phyloP scores from a whole-genome alignment of 352 stramenopile genomes.

The Peronospora farinosa region DNA sequence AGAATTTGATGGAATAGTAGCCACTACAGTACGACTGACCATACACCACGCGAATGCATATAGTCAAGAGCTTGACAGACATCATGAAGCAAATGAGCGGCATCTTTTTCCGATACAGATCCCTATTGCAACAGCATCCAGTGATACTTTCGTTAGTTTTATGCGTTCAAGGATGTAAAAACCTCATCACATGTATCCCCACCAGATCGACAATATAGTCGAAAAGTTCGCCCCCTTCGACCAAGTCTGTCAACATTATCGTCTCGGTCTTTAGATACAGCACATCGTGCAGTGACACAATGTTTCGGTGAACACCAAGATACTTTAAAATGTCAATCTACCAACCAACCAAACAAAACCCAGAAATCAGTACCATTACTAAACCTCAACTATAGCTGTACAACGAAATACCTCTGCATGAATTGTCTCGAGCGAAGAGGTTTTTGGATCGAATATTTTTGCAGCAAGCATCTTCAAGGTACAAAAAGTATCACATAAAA shows the following conservation, averaged over 20 bases:
- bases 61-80: constrained; percentile 59
- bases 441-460: too few species aligned
- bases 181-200: neutral
- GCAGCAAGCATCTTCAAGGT: too few species aligned
- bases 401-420: too few species aligned
- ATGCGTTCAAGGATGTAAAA: neutral
- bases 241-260: constrained; percentile 77
- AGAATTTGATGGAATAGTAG: neutral
- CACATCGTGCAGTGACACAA: constrained; percentile 67
- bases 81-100: constrained; percentile 57
- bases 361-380: too few species aligned
- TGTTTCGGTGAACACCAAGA: constrained; percentile 55
- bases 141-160: neutral
- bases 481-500: too few species aligned
- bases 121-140: constrained; percentile 28
- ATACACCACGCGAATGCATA: constrained; percentile 58
- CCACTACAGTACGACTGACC: constrained; percentile 25
- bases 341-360: too few species aligned
- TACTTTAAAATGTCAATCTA: constrained; percentile 49
- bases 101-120: constrained; percentile 69
- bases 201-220: constrained; percentile 79
- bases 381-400: too few species aligned
- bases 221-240: constrained; percentile 70
- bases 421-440: too few species aligned
- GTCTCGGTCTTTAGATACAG: constrained; percentile 54